Base-by-base conservation (phyloP, 75 land plant genomes). In the Cupressus sempervirens region DNA sequence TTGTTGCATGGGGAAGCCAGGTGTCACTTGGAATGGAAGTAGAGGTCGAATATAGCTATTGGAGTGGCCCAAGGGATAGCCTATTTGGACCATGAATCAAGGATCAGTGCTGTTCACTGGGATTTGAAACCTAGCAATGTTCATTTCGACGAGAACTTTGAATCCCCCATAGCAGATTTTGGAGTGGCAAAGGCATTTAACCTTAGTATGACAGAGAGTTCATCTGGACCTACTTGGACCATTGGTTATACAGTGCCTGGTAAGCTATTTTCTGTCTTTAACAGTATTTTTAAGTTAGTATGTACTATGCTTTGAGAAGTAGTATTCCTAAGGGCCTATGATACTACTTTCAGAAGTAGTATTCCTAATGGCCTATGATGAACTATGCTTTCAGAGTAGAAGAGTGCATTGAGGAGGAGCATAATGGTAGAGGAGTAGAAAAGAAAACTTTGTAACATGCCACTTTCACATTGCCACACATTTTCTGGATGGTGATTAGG, bases 111-210 rank as follows among this genome's bases (percentile, higher is more conserved):
- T 43, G 89, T 95, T 11, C 97, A 95, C 84, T 83, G 95, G 26
- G 92, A 92, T 88, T 92, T 95, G 82, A 95, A 93, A 83, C 87
- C 97, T 4, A 87, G 88, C 86, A 92, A 95, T 84, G 93, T 95
- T 12, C 86, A 94, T 77, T 83, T 95, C 36, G 94, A 92, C 80
- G 87, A 80, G 12, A 83, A 91, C 18, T 91, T 93, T 76, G 89
- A 91, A 81, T 90, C 95, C 13, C 84, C 84, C 79, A 88, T 94
- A 26, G 88, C 91, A 20, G 95, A 94, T 82, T 91, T 94, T 54
- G 95, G 95, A 16, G 74, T 94, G 45, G 95, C 95, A 46, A 32
- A 86, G 86, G 85, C 89, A 40, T 76, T 40, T 2, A 76, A 38
- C 26, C 84, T 18, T 74, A 79, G 26, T 58, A 86, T 38, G 89